Evolutionary conservation across 1,284 basidiomycete species (phyloP), one percentile per base, ranked within the genome.

Genomic region (Trichosporon asahii): DNA sequence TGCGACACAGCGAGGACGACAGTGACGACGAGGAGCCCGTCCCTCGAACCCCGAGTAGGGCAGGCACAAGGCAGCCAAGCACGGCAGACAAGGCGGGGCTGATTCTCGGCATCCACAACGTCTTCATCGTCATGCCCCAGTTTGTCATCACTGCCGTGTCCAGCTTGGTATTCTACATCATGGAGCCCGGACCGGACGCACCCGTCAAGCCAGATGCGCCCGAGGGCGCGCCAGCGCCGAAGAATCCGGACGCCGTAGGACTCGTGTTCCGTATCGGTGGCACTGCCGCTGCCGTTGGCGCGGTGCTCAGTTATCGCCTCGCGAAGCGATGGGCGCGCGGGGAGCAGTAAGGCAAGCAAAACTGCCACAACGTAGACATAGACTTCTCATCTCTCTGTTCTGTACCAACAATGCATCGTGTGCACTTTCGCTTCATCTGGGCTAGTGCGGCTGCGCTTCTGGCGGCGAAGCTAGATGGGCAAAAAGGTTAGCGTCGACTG

Each of bases 41-140:
- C 49, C 65, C 25, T 33, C 18, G 33, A 23, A 18, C 46, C 18
- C 64, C 40, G 29, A 15, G 18, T 21, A 25, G 46, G 46, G 29
- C 63, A 4, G 53, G 18, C 12, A 12, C 67, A 14, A 25, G 21
- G 23, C 53, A 70, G 25, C 57, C 69, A 5, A 70, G 86, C 25
- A 85, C 92, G 65, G 90, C 90, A 65, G 87, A 89, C 27, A 93
- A 94, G 80, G 92, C 93, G 0, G 94, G 94, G n/a, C 90, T 93
- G 35, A 94, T 96, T 69, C 85, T 96, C 67, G 93, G 93, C 44
- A 95, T 95, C 68, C 93, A 95, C 81, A 97, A 95, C 76, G 87
- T 96, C 67, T 95, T 92, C 79, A 86, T 96, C 74, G 94, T 96
- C 67, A 70, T 87, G 18, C 86, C 89, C 3, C 86, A 87, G 73